Evolutionary conservation across 805 yeast genomes (phyloP), one percentile per base, ranked within the genome.

Genomic region (Grigorovia humatica): DNA sequence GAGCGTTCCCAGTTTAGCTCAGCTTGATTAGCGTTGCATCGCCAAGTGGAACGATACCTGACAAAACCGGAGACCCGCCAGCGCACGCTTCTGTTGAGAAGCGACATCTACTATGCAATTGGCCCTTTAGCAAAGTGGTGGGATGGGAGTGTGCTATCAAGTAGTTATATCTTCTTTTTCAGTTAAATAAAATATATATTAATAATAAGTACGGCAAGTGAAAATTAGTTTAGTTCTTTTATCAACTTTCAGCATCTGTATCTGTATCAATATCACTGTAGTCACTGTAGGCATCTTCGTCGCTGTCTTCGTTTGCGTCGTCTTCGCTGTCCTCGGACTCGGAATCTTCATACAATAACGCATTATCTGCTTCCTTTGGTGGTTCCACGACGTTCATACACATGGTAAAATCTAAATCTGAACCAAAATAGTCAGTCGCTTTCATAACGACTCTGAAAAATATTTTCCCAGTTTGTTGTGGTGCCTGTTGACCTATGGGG

Each of bases 361-460:
- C 86, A 50, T 83, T 80, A 49, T 78, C 80, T 46, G 72, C 77
- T n/a, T 66, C 71, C 9, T 65, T 51, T 48, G 82, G 77, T 38
- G 82, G 78, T 20, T 79, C 74, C 58, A 78, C 74, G 40, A 90
- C 95, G n/a, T 77, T 73, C 83, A 90, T 77, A 23, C 71, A 70
- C 47, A 88, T 68, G 9, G 90, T 84, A 54, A 83, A 76, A 57
- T 83, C 88, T 23, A 88, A 65, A 64, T 91, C 97, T 18, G 79
- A 70, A 6, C 96, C 96, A 65, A 87, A 88, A 66, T 88, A 90
- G 46, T 85, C 81, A 50, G 85, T 77, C 51, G 85, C 83, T 62
- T 81, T 80, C 62, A 91, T 67, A 23, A 82, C 70, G 17, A 90
- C 72, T 69, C 89, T 78, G 74, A 87, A 87, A 57, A 79, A 82